Percentiles rank a stretch among this genome's conserved stretches.
Conservation (phyloP, 805 yeast genomes). For the Debaryomyces maramus region DNA sequence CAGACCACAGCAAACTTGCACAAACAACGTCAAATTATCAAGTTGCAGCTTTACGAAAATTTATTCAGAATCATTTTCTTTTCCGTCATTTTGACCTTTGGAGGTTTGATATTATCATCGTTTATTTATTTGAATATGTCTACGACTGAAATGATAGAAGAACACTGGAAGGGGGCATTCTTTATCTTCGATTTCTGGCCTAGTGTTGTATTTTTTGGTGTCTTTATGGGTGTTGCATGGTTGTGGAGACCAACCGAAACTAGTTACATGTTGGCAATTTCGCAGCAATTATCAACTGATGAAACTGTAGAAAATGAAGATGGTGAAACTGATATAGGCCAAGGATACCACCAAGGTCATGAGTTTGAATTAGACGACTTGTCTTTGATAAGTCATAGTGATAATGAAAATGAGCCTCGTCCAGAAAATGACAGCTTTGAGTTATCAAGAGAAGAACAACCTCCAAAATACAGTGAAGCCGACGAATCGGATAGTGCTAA, state of each 20-base stretch:
- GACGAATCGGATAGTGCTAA: conserved; percentile 2
- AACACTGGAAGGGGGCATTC: conserved; percentile 89
- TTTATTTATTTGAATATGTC: conserved; percentile 74
- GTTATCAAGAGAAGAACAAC: conserved; percentile 23
- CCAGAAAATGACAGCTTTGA: conserved; percentile 38
- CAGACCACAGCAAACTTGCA: conserved; percentile 70
- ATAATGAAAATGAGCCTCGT: conserved; percentile 26
- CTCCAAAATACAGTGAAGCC: conserved; percentile 29
- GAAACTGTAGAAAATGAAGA: conserved; percentile 52
- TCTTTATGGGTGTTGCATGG: conserved; percentile 80
- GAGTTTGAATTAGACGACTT: conserved; percentile 62
- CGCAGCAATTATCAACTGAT: conserved; percentile 87
- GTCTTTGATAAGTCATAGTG: conserved; percentile 51
- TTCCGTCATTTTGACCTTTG: conserved; percentile 67
- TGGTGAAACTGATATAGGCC: conserved; percentile 14
- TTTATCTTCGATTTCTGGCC: conserved; percentile 95
- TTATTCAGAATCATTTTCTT: conserved; percentile 72
- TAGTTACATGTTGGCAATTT: conserved; percentile 90
- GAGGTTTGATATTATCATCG: conserved; percentile 69
- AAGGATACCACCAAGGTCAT: conserved; percentile 41
- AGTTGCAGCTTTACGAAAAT: conserved; percentile 80
- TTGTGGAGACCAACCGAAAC: conserved; percentile 98
- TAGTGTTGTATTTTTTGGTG: conserved; percentile 78
- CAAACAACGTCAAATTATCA: conserved; percentile 88
- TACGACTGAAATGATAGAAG: conserved; percentile 73